Base-by-base conservation (phyloP, 108 stramenopile species). In the Cyclotella cryptica region DNA sequence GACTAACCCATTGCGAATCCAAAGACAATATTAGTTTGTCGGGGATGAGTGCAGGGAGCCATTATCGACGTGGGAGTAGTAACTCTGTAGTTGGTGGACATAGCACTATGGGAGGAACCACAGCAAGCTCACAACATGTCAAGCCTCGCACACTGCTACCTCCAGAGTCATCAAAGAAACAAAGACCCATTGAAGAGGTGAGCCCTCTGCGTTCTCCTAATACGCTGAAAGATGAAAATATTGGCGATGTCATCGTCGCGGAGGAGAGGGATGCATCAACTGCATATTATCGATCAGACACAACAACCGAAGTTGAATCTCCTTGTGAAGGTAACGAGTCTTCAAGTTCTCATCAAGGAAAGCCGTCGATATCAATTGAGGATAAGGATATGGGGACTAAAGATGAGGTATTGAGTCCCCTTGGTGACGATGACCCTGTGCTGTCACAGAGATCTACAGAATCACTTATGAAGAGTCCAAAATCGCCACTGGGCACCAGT, bases 181-280 rank as follows among this genome's bases (percentile, higher is more conserved):
- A 54, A 35, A 63, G 35, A 53, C 22, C 47, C 35, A 15, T n/a
- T 28, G 67, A 40, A 43, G 67, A 68, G 41, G 52, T 81, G 13
- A 75, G 69, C 39, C 74, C 80, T 15, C 60, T 75, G 28, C 67
- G 47, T 40, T 58, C 69, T 64, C 68, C 62, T 1, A 49, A 27
- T 10, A 71, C 30, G 28, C 27, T 49, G 13, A 42, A 47, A 45
- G 67, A 72, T 52, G 71, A 42, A 19, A 49, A 58, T 73, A 51
- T 47, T 17, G 80, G 62, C 45, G 57, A 59, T 29, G 35, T 35
- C 6, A 42, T 74, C 35, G 57, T 60, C 21, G 69, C 22, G 11
- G 78, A 78, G n/a, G 60, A 68, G 13, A 78, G 72, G 46, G 78
- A 79, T 69, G 66, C 73, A 41, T 69, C 83, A n/a, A 67, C 60